Evolutionary conservation across 1,139 yeast genomes (phyloP).

Genomic region (Yamadazyma atmosphaerica): DNA sequence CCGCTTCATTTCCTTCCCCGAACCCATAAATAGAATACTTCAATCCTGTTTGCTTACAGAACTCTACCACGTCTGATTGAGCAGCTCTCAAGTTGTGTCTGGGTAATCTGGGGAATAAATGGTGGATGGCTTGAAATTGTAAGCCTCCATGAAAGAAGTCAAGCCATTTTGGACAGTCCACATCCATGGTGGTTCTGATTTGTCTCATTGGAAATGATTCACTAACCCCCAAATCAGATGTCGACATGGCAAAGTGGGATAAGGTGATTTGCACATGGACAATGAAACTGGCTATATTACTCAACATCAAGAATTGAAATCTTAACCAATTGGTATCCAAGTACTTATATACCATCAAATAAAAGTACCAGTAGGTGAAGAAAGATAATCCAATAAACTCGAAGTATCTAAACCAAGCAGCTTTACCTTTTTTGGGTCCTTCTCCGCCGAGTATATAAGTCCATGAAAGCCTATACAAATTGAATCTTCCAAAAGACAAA

Average conservation of each 20-base stretch:
- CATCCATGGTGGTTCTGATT: conserved; percentile 91
- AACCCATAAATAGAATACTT: conserved; percentile 85
- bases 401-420: conserved; percentile 82
- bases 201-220: conserved; percentile 85
- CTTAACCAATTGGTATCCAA: conserved; percentile 54
- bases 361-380: conserved; percentile 80
- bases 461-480: conserved; percentile 81
- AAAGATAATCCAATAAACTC: conserved; percentile 69
- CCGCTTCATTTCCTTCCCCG: conserved; percentile 71
- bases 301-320: conserved; percentile 62
- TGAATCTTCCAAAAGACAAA: conserved; percentile 81
- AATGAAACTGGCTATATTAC: conserved; percentile 82
- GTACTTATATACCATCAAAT: conserved; percentile 53
- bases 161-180: conserved; percentile 90
- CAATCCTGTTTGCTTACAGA: conserved; percentile 77
- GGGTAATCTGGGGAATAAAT: conserved; percentile 85
- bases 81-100: conserved; percentile 79
- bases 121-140: conserved; percentile 91
- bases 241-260: conserved; percentile 92
- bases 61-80: conserved; percentile 70
- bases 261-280: conserved; percentile 91
- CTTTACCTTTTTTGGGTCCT: conserved; percentile 80
- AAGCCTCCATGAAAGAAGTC: conserved; percentile 91
- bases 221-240: conserved; percentile 77
- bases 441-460: conserved; percentile 65